These are phyloP conservation scores for Cinnamomum micranthum DNA, from an alignment of 164 flowering plant species.

Conservation along the genomic window DNA sequence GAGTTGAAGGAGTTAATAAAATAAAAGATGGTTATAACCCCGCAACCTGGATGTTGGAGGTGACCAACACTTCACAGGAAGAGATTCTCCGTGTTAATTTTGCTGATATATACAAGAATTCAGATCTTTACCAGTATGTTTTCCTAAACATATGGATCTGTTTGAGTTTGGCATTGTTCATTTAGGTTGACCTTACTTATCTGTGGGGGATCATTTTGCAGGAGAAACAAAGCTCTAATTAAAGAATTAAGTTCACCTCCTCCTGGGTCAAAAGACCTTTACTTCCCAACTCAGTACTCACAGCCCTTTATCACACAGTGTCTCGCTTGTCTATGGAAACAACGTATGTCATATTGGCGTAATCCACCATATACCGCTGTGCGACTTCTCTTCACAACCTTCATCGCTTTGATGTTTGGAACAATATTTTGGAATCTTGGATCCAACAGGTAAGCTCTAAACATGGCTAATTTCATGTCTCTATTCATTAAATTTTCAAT, in stretches of 20 bases:
- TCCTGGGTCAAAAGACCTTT: constrained; percentile 33
- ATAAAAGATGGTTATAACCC: constrained; percentile 33
- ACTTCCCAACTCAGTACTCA: constrained; percentile 45
- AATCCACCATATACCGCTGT: constrained; percentile 55
- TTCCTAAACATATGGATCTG: background rate
- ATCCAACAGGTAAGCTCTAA: constrained; percentile 27
- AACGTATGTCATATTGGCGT: constrained; percentile 66
- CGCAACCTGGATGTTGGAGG: constrained; percentile 42
- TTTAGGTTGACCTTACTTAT: background rate
- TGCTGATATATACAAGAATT: constrained; percentile 23
- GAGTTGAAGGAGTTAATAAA: constrained; percentile 25
- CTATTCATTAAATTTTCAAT: background rate
- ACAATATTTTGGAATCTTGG: constrained; percentile 55
- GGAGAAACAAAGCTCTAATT: constrained; percentile 36
- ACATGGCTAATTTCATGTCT: background rate
- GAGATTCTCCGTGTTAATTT: constrained; percentile 25
- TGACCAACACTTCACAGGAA: constrained; percentile 29
- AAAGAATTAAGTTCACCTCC: constrained; percentile 31
- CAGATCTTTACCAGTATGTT: constrained; percentile 22
- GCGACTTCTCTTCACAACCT: constrained; percentile 38
- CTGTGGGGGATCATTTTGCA: constrained; percentile 8
- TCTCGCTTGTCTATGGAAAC: constrained; percentile 68
- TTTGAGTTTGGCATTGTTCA: background rate
- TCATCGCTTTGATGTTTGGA: constrained; percentile 43
- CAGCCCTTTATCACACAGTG: constrained; percentile 38